Percentiles rank a stretch among this genome's conserved stretches.
Conservation (phyloP, 2,329 filamentous ascomycete species). For the Fusarium stilboides region DNA sequence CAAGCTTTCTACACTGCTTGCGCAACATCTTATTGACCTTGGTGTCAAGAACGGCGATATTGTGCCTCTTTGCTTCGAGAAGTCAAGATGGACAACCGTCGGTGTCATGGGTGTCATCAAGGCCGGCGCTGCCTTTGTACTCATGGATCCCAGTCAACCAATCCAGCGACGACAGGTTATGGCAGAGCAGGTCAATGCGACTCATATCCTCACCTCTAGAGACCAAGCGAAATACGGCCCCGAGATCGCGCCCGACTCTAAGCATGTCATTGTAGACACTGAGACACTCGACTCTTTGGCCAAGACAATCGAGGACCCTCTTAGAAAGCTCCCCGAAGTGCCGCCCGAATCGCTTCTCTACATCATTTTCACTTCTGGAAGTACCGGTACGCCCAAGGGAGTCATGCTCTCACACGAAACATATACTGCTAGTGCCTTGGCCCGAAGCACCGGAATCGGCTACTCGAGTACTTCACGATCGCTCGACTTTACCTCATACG, state of each 20-base stretch:
- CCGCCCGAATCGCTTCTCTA: conserved; percentile 63
- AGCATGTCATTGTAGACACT: conserved; percentile 39
- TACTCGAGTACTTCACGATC: conserved; percentile 59
- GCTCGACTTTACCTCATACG: conserved; percentile 66
- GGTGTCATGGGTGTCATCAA: conserved; percentile 53
- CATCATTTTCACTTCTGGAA: conserved; percentile 77
- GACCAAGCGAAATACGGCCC: conserved; percentile 35
- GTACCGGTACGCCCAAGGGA: conserved; percentile 75
- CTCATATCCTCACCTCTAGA: conserved; percentile 41
- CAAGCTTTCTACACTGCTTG: conserved; percentile 43
- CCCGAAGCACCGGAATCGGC: conserved; percentile 54
- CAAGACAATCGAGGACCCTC: conserved; percentile 29
- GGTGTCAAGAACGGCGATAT: conserved; percentile 48
- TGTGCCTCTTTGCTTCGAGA: conserved; percentile 53
- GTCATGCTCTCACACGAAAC: conserved; percentile 68
- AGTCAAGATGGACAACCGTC: conserved; percentile 52
- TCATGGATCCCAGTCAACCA: conserved; percentile 51
- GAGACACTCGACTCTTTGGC: conserved; percentile 28
- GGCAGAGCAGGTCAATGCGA: conserved; percentile 41
- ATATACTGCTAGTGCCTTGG: conserved; percentile 59
- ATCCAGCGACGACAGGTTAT: conserved; percentile 45
- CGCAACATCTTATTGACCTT: conserved; percentile 38
- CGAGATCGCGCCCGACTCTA: conserved; percentile 40
- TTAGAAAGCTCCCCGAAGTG: conserved; percentile 54
- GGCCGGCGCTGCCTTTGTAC: conserved; percentile 54